Evolutionary conservation across 2,329 filamentous ascomycete genomes (phyloP).

Genomic region (Trichoderma asperellum): DNA sequence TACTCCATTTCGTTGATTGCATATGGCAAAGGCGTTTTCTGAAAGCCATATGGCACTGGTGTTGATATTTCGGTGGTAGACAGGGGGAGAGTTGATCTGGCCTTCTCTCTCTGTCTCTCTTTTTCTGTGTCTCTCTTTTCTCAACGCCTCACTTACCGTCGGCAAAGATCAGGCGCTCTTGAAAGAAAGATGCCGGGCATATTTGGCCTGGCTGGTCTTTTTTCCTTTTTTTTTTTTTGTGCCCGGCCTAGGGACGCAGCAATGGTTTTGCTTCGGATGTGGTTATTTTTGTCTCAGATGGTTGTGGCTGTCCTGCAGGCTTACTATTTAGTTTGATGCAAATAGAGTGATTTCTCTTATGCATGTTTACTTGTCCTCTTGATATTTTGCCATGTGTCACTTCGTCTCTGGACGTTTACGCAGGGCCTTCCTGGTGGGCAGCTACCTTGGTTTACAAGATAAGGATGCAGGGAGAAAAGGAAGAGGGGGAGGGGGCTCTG

Average conservation of each 20-base stretch:
- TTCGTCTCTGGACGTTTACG: constrained; percentile 11
- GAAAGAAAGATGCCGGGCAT: background rate
- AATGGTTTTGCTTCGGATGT: background rate
- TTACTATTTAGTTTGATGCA: constrained; percentile 13
- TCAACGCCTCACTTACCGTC: background rate
- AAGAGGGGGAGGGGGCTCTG: constrained; percentile 1
- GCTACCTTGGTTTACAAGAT: background rate
- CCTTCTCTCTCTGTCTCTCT: background rate
- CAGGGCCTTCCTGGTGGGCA: background rate
- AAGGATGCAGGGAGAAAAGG: constrained; percentile 10
- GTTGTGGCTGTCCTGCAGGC: constrained; percentile 16
- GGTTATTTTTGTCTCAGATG: background rate
- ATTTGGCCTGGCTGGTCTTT: background rate
- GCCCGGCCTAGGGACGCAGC: background rate
- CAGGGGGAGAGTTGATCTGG: constrained; percentile 5
- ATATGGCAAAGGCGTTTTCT: constrained; percentile 3
- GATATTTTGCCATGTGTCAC: constrained; percentile 23
- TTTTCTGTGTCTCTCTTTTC: background rate
- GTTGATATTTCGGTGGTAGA: constrained; percentile 19
- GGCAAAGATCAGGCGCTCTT: constrained; percentile 3
- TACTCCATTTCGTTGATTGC: background rate
- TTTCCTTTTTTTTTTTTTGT: background rate
- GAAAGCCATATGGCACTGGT: constrained; percentile 15
- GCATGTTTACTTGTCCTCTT: constrained; percentile 12
- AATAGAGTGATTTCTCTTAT: constrained; percentile 20